A percentile compares a stretch with the other conserved stretches of the same genome.
Evolutionary conservation across 2,329 filamentous ascomycete species (phyloP).

Genomic region (Graphilbum ipis-grandicollis): DNA sequence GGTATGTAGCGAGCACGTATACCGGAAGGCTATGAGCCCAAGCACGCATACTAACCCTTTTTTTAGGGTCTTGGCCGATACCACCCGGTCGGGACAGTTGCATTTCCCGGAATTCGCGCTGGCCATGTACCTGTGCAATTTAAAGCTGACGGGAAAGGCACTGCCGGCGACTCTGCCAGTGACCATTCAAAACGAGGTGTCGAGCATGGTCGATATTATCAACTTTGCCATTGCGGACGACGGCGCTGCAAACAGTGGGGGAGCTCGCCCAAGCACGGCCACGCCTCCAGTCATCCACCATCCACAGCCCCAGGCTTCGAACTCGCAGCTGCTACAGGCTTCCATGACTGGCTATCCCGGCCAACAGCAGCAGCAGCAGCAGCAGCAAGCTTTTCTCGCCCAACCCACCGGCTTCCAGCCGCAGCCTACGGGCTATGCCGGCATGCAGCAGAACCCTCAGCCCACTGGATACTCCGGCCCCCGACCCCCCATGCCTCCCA

Average conservation of each 20-base stretch:
- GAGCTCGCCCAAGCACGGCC: too few species aligned
- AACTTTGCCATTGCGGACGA: constrained; percentile 83
- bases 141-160: constrained; percentile 75
- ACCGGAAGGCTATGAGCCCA: background rate
- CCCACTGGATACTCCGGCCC: constrained; percentile 68
- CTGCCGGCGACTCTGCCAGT: constrained; percentile 64
- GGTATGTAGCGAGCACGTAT: constrained; percentile 32
- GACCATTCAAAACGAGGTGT: constrained; percentile 86
- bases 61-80: constrained; percentile 73
- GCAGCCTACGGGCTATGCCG: constrained; percentile 55
- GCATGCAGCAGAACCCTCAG: constrained; percentile 42
- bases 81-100: constrained; percentile 86
- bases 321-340: constrained; percentile 41
- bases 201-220: constrained; percentile 99
- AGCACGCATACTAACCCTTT: constrained; percentile 1
- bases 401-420: constrained; percentile 43
- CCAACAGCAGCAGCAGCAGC: constrained; percentile 24
- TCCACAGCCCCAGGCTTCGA: constrained; percentile 60
- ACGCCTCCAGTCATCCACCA: constrained; percentile 43
- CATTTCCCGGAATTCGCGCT: constrained; percentile 96
- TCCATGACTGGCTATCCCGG: constrained; percentile 54
- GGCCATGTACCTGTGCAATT: constrained; percentile 95
- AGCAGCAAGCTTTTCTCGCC: constrained; percentile 38
- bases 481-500: constrained; percentile 83
- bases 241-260: too few species aligned